Base-by-base conservation (phyloP, 2,329 filamentous ascomycete species). In the Apiospora saccharicola region DNA sequence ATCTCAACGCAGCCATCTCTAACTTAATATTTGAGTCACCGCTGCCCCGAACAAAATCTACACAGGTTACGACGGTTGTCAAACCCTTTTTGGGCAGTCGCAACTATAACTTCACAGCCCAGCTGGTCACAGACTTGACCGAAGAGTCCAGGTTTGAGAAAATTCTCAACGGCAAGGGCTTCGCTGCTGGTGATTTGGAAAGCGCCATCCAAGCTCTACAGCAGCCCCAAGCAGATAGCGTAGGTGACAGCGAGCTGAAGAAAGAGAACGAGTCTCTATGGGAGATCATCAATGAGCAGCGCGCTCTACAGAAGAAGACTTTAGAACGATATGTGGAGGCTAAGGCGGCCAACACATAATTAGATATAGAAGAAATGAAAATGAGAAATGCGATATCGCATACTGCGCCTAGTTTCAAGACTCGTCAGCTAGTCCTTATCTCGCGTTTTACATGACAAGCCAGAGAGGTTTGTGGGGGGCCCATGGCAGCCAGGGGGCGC, bases 1-100 rank as follows among this genome's bases (percentile, higher is more conserved):
- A 92, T 72, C 87, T 97, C 72, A 94, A 94, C 71, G 93, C 94
- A 4, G 91, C 94, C 24, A 91, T 98, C 46, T 96, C 94, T 14
- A 98, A 97, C 76, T 79, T 98, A 34, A 80, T 87, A n/a, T 93
- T 96, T 82, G 85, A 94, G 41, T 88, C 90, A 13, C 90, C 93
- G 0, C 86, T 88, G 37, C 82, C 81, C 83, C 84, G 73, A 86
- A 86, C 77, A 80, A 83, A 41, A 75, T 77, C 79, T 75, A 87
- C 86, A 24, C 87, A 89, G 75, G 85, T 88, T 22, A 82, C 89
- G 30, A 88, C 87, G 1, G 87, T 98, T 34, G 87, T 96, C 73
- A 98, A 98, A 84, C 96, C 96, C n/a, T 91, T 90, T 74, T 88
- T 92, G 73, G 90, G 88, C 69, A 87, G 89, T 73, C 86, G 89